A percentile compares a stretch with the other conserved stretches of the same genome.
These are phyloP conservation scores for Schizopora paradoxa DNA, from an alignment of 1,284 basidiomycete species.

Conservation along the genomic window DNA sequence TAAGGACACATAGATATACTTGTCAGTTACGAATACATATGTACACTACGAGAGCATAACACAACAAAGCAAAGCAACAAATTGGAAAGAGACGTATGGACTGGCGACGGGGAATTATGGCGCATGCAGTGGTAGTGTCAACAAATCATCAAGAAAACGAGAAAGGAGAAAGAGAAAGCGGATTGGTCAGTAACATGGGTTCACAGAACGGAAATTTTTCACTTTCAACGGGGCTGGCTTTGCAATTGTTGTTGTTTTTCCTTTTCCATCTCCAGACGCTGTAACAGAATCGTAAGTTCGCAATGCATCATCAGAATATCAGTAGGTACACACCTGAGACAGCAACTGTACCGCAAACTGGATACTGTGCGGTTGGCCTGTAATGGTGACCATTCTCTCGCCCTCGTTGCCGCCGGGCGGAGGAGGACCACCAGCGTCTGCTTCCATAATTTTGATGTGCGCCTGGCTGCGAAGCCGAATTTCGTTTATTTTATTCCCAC, in stretches of 20 bases:
- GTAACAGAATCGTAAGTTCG: constrained; percentile 14
- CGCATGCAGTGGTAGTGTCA: too few species aligned
- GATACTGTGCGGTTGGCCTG: constrained; percentile 90
- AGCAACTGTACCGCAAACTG: constrained; percentile 94
- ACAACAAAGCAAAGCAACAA: too few species aligned
- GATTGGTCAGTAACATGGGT: too few species aligned
- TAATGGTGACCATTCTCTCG: constrained; percentile 90
- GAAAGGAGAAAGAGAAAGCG: too few species aligned
- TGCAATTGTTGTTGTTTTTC: constrained; percentile 55
- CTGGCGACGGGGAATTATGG: too few species aligned
- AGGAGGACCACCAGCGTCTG: constrained; percentile 72
- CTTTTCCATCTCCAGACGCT: constrained; percentile 87
- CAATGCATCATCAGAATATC: constrained; percentile 5
- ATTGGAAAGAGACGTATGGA: too few species aligned
- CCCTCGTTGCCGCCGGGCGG: constrained; percentile 70
- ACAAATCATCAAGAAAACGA: too few species aligned
- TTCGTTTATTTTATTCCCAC: constrained; percentile 98
- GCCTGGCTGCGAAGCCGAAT: constrained; percentile 92
- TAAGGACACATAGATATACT: too few species aligned
- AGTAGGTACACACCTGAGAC: constrained; percentile 66
- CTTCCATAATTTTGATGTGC: constrained; percentile 99
- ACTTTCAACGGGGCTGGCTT: constrained; percentile 1
- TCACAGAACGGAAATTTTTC: too few species aligned
- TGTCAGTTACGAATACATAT: too few species aligned
- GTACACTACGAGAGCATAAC: too few species aligned